These are phyloP conservation scores for Coniochaeta sp. DNA, from an alignment of 2,329 filamentous ascomycete genomes.

Conservation along the genomic window DNA sequence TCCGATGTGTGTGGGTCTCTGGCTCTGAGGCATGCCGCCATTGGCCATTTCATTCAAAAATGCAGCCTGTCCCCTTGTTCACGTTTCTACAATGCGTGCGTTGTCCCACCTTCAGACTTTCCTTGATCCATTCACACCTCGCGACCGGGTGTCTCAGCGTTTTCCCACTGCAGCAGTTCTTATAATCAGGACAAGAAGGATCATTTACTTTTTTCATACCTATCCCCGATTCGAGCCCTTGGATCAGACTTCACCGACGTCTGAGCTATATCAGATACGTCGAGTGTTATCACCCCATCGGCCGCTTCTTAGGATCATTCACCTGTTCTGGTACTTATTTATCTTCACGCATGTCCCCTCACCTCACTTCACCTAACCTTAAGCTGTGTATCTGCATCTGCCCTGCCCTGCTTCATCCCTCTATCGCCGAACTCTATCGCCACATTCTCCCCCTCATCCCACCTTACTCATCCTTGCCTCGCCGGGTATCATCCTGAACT, in stretches of 20 bases:
- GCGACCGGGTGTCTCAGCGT: neutral
- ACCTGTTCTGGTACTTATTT: constrained; percentile 1
- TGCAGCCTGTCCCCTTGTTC: constrained; percentile 36
- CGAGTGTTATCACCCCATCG: neutral
- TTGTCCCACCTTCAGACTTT: constrained; percentile 32
- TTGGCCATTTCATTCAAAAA: constrained; percentile 48
- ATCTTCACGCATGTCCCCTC: neutral
- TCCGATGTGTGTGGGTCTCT: constrained; percentile 32
- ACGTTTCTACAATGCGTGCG: constrained; percentile 44
- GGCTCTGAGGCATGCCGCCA: constrained; percentile 24
- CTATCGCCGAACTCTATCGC: neutral
- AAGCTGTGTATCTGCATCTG: neutral
- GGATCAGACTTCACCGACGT: neutral
- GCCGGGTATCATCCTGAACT: neutral
- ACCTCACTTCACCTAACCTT: neutral
- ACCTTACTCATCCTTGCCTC: neutral
- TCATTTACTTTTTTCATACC: constrained; percentile 4
- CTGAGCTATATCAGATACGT: neutral
- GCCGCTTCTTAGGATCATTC: neutral
- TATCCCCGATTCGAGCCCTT: constrained; percentile 1
- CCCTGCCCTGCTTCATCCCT: neutral
- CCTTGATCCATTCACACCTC: constrained; percentile 26
- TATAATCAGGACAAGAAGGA: neutral
- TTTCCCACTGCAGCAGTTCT: neutral
- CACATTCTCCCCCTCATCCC: neutral